These are phyloP conservation scores for Trypanosomatidae sp. DNA, from an alignment of 208 protist genomes.

Conservation along the genomic window DNA sequence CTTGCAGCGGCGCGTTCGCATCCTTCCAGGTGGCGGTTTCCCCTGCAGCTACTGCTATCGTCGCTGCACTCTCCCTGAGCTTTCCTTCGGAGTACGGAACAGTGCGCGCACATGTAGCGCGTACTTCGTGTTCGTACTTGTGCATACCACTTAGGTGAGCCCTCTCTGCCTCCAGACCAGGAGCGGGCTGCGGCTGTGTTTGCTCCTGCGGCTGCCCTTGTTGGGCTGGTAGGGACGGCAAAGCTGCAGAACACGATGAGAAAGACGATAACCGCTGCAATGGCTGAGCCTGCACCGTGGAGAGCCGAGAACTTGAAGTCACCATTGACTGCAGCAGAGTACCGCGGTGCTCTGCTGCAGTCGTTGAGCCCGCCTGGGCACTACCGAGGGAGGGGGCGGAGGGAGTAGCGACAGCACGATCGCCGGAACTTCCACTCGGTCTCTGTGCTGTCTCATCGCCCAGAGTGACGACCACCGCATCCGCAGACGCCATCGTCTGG, in stretches of 20 bases:
- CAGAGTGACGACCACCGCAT: not conserved
- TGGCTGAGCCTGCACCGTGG: not conserved
- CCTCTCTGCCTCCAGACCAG: conserved; percentile 30
- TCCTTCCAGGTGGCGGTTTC: not conserved
- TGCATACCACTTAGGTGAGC: conserved; percentile 20
- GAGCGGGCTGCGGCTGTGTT: conserved; percentile 9
- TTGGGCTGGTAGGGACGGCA: too few species aligned
- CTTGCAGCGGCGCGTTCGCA: conserved; percentile 1
- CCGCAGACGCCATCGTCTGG: not conserved
- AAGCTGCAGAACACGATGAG: not conserved
- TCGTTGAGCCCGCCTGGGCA: not conserved
- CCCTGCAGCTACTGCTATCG: not conserved
- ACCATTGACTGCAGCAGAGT: conserved; percentile 3
- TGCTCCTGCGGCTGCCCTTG: not conserved
- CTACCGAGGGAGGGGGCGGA: not conserved
- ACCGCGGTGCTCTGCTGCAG: conserved; percentile 4
- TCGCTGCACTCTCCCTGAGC: conserved; percentile 7
- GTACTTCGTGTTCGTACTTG: conserved; percentile 45
- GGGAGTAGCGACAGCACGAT: not conserved
- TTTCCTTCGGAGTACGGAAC: conserved; percentile 51
- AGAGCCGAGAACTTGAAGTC: not conserved
- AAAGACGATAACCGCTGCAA: not conserved
- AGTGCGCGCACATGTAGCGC: conserved; percentile 29
- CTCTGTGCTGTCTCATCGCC: too few species aligned
- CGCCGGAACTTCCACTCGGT: not conserved